phyloP scores from a whole-genome alignment of 2,329 filamentous ascomycete species.

The Boeremia exigua region DNA sequence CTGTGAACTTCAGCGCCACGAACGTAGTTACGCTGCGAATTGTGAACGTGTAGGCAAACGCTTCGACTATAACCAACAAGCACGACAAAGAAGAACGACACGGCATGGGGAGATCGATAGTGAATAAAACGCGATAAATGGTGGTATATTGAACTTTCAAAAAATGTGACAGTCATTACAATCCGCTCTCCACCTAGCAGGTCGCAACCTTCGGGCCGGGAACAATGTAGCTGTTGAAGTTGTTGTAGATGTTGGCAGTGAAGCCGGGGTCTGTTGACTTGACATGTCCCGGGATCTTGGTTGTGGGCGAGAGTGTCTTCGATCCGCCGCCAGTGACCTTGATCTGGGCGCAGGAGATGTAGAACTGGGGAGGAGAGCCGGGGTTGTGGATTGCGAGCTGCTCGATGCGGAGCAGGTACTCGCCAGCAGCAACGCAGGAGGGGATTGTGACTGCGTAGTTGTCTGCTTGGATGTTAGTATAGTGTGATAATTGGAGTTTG shows the following conservation, averaged over 20 bases:
- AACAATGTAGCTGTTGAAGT: conserved; percentile 46
- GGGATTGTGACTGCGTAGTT: conserved; percentile 51
- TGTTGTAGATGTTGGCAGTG: conserved; percentile 49
- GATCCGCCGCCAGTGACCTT: conserved; percentile 51
- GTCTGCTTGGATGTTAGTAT: conserved; percentile 26
- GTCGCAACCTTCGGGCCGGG: conserved; percentile 47
- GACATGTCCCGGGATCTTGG: conserved; percentile 46
- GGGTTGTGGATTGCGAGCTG: conserved; percentile 57
- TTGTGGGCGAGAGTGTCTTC: conserved; percentile 29
- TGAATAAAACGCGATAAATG: neutral
- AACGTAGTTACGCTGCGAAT: neutral
- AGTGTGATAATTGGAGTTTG: neutral
- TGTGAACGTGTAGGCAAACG: neutral
- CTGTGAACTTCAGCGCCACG: neutral
- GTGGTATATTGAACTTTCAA: neutral
- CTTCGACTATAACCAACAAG: neutral
- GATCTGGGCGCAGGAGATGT: conserved; percentile 54
- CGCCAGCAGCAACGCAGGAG: conserved; percentile 49
- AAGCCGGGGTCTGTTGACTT: conserved; percentile 45
- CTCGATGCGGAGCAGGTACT: conserved; percentile 58
- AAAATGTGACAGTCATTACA: neutral
- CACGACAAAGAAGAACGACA: neutral
- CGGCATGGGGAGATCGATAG: neutral
- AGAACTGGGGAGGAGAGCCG: conserved; percentile 30
- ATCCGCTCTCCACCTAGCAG: conserved; percentile 29